Evolutionary conservation across 2,329 filamentous ascomycete species (phyloP).

Genomic region (Teratosphaeriaceae sp.): DNA sequence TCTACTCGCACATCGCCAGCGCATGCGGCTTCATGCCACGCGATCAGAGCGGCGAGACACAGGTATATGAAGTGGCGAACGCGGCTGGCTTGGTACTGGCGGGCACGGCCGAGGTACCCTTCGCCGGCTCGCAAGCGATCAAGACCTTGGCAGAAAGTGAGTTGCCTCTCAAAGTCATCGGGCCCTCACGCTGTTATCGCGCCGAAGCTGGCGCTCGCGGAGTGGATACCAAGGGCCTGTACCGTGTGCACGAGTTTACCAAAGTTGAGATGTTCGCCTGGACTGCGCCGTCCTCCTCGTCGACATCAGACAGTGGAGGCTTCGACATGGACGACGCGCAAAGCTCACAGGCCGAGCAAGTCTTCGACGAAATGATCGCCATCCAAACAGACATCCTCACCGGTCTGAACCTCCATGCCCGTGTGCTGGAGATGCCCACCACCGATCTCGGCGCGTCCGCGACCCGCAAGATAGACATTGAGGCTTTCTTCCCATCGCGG

Average conservation of each 20-base stretch:
- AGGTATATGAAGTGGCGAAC: constrained; percentile 68
- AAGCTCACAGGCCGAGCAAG: constrained; percentile 39
- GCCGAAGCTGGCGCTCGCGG: constrained; percentile 90
- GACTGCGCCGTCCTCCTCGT: constrained; percentile 54
- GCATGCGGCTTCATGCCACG: constrained; percentile 94
- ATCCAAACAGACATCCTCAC: constrained; percentile 80
- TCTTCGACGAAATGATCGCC: constrained; percentile 80
- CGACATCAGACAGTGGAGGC: constrained; percentile 15
- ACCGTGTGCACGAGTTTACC: constrained; percentile 96
- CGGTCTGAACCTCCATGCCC: constrained; percentile 72
- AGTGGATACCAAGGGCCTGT: constrained; percentile 86
- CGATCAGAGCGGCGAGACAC: constrained; percentile 83
- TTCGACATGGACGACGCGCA: constrained; percentile 21
- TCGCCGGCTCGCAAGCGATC: constrained; percentile 84
- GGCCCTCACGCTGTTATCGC: constrained; percentile 85
- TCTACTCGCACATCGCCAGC: constrained; percentile 83
- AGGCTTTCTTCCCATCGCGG: constrained; percentile 86
- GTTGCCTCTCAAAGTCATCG: constrained; percentile 73
- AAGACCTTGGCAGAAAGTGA: constrained; percentile 56
- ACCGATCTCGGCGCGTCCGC: constrained; percentile 86
- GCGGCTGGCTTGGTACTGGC: constrained; percentile 70
- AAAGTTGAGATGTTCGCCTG: constrained; percentile 98
- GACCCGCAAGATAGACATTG: constrained; percentile 81
- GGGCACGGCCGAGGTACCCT: constrained; percentile 88
- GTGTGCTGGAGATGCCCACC: constrained; percentile 87